Base-by-base conservation (phyloP, 2,329 filamentous ascomycete genomes). In the Cladosporium sp. region DNA sequence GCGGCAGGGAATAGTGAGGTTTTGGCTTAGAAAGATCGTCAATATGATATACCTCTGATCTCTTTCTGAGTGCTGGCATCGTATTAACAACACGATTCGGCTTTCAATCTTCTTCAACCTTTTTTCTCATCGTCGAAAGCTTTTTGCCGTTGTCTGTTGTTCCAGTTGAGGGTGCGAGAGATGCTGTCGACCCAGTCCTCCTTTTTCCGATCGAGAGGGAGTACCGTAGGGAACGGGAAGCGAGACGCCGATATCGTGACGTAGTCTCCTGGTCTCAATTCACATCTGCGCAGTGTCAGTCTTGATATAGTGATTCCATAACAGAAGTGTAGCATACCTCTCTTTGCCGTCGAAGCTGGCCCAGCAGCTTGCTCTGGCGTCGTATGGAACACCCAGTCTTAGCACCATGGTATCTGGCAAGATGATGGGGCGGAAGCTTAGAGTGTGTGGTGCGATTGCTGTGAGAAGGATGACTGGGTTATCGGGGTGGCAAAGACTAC, bases 331-430 rank as follows among this genome's bases (percentile, higher is more conserved):
- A 13, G 25, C 19, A 75, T 47, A 55, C 52, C 91, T 85, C 77
- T 97, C 91, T 60, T 91, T 83, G 1, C 94, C 94, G 73, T 99
- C 94, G 71, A 99, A 99, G 73, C 91, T 96, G n/a, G 92, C 94
- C 93, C 94, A 99, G 39, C 89, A 92, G 65, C 85, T 88, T 4
- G 91, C 91, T 50, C 94, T 81, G 8, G 92, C 90, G 72, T 95
- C 88, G 71, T 96, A 97, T 0, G 94, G 94, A n/a, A 97, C 92
- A 10, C 93, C 94, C 17, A 96, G 82, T 36, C 94, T 85, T 59
- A 99, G 79, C 1, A 97, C 93, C 61, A 97, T 96, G 0, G 93
- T 97, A 74, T 99, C 94, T 0, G 94, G 94, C 2, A 97, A 80
- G 67, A 97, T 94, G 67, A 97, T 94, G n/a, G 93, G 93, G 10